Percentiles rank a stretch among this genome's conserved stretches.
These are phyloP conservation scores for Candida pseudoglaebosa DNA, from an alignment of 805 yeast genomes.

Conservation along the genomic window DNA sequence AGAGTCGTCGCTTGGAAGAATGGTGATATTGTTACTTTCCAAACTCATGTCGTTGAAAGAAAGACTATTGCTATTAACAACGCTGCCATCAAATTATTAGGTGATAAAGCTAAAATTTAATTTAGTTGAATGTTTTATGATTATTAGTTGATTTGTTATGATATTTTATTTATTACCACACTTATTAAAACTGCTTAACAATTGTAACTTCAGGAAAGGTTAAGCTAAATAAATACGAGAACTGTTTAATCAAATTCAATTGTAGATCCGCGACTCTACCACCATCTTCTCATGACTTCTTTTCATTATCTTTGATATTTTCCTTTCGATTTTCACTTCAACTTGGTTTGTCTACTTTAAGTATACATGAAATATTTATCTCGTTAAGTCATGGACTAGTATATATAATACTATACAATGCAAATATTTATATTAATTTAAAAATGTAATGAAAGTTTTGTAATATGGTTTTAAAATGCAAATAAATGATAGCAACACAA, in stretches of 20 bases:
- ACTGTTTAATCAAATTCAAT: too few species aligned
- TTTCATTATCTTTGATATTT: too few species aligned
- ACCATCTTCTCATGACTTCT: too few species aligned
- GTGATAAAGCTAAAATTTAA: conserved; percentile 39
- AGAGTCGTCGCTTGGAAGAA: conserved; percentile 81
- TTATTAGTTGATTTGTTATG: conserved; percentile 1
- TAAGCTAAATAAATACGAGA: neutral
- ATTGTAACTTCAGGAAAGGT: conserved; percentile 1
- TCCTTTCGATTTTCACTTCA: too few species aligned
- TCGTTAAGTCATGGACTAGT: too few species aligned
- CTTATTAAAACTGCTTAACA: conserved; percentile 2
- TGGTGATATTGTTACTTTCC: conserved; percentile 69
- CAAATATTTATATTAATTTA: too few species aligned
- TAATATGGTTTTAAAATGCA: neutral
- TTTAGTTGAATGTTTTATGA: neutral
- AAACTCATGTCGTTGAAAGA: conserved; percentile 77
- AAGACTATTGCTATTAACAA: conserved; percentile 73
- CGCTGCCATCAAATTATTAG: conserved; percentile 69
- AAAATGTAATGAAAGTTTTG: too few species aligned
- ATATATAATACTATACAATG: too few species aligned
- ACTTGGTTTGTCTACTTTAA: too few species aligned
- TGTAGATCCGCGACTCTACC: too few species aligned
- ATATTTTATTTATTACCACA: conserved; percentile 5
- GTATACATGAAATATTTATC: too few species aligned
- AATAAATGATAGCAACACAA: too few species aligned